Evolutionary conservation across 179 eudicot species (phyloP).

Genomic region (Dionaea muscipula): DNA sequence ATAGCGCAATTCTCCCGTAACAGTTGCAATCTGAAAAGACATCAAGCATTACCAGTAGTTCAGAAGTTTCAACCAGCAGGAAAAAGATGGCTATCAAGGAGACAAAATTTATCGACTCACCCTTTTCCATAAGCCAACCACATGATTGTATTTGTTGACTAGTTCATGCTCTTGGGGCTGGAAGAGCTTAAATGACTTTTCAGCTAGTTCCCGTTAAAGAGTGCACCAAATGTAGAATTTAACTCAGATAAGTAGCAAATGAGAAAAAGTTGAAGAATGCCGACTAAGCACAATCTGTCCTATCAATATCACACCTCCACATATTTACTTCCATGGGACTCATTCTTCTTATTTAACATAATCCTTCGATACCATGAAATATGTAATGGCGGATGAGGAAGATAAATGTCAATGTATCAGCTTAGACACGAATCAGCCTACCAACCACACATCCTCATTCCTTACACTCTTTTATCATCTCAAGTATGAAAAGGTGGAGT

Average conservation of each 20-base stretch:
- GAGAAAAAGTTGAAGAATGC: neutral
- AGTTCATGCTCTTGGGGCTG: constrained; percentile 66
- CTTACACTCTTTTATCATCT: no score
- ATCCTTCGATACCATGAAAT: no score
- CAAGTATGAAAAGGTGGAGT: no score
- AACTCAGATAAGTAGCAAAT: neutral
- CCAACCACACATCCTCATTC: no score
- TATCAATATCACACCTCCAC: no score
- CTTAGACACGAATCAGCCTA: no score
- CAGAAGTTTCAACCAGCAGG: constrained; percentile 4
- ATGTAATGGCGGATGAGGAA: no score
- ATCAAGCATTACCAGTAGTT: constrained; percentile 5
- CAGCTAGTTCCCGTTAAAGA: constrained; percentile 54
- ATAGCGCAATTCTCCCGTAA: constrained; percentile 65
- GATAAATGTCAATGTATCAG: no score
- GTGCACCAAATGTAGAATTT: constrained; percentile 7
- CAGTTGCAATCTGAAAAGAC: constrained; percentile 57
- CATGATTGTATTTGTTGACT: constrained; percentile 65
- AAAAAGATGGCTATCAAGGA: constrained; percentile 3
- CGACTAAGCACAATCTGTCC: no score
- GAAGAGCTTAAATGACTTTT: constrained; percentile 72
- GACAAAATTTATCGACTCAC: constrained; percentile 34
- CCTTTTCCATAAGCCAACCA: constrained; percentile 83
- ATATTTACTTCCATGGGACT: no score
- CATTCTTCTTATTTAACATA: no score